Evolutionary conservation across 2,329 filamentous ascomycete species (phyloP), one percentile per base, ranked within the genome.

Genomic region (Paraphaeosphaeria sporulosa): DNA sequence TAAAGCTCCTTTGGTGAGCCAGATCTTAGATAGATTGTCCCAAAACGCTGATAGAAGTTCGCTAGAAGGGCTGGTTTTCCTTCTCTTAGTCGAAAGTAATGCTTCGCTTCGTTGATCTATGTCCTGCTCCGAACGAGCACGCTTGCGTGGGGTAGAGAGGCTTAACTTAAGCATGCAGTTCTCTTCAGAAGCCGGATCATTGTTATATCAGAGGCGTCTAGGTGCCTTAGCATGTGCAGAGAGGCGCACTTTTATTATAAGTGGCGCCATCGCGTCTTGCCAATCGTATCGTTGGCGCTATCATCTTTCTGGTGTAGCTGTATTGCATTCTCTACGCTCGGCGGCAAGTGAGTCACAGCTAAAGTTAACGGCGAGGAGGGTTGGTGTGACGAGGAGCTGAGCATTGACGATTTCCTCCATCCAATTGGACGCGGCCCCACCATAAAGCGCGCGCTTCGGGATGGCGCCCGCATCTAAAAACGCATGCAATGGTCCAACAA

Each of bases 21-120:
- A 64, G 53, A 58, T 60, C 61, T 67, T 66, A 9, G 61, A 67
- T 58, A 66, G 49, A 50, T 64, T 66, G 34, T 66, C 64, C 58
- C 53, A 67, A 54, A 65, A 64, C 55, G 27, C 57, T 19, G 52
- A 27, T 52, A 30, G 59, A 44, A 40, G 34, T 59, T 58, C 10
- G 32, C 49, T 61, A 27, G 47, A 23, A 44, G 8, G 44, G 58
- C 52, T 38, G 19, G 21, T n/a, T 44, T 51, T 59, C 23, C 43
- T 25, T 42, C 44, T 62, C 36, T 59, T 60, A 1, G 49, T 61
- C 21, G 36, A 9, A 21, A 25, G 52, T 58, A 32, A 40, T 52
- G 46, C 44, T 52, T 40, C 21, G 2, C 38, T 57, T 55, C 50
- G 32, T 30, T 57, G 21, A 23, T n/a, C 50, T 57, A 32, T 2